Evolutionary conservation across 2,329 filamentous ascomycete genomes (phyloP), one percentile per base, ranked within the genome.

Genomic region (Aspergillus flavus): DNA sequence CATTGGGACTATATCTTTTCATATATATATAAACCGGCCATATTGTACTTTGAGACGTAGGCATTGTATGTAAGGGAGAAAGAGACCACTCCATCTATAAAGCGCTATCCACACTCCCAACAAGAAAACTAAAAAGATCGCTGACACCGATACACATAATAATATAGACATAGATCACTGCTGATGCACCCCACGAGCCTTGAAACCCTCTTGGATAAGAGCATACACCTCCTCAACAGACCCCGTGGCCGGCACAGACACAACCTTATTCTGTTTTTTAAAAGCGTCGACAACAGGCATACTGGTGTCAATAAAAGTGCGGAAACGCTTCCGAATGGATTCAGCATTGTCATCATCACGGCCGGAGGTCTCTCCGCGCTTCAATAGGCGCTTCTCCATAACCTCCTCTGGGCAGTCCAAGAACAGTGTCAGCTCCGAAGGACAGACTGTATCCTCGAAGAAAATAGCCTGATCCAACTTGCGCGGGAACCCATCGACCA

Each of bases 381-480:
- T 90, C 68, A 98, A 81, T 69, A 99, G 82, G 34, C 94, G 86
- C 73, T 85, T 80, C 83, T 94, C 86, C 92, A 99, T 95, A 72
- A 93, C 90, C 58, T 88, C 85, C 83, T 98, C 95, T 7, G 93
- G 90, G 75, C 93, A 97, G 80, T 97, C 93, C 77, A 94, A 94
- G 84, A 99, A 99, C 65, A 99, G 85, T 4, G 96, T 95, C 73
- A 96, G 89, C 76, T 87, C 86, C 62, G 91, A 92, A 12, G 88
- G 89, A 74, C 93, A 95, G 57, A 99, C 94, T 5, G 89, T 85
- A 78, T 93, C 87, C 82, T 99, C 95, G 76, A 99, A 99, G 80
- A 93, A 94, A 68, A 93, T 78, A 16, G 94, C 95, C 85, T 99
- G 95, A 83, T 98, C 95, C 83, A 98, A 91, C 84, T 99, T 97